Evolutionary conservation across 371 early-diverging fungal genomes (phyloP).

Genomic region (Rhizopus arrhizus): DNA sequence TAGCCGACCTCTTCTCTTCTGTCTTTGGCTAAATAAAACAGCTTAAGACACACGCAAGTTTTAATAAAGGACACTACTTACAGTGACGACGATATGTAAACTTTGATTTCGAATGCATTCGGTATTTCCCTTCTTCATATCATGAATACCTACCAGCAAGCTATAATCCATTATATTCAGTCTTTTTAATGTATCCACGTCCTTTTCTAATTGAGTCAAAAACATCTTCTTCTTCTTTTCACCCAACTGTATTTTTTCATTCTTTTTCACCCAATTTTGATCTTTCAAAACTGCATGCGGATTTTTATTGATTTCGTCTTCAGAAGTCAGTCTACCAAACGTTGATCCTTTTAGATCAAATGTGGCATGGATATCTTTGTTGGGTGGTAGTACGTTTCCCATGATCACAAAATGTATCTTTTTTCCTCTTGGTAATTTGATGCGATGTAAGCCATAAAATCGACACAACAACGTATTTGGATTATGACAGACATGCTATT

Average conservation of each 20-base stretch:
- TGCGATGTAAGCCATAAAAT: conserved; percentile 94
- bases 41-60: background rate
- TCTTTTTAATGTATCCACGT: conserved; percentile 73
- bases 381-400: conserved; percentile 96
- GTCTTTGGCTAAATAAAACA: conserved; percentile 42
- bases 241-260: conserved; percentile 78
- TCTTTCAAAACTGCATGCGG: conserved; percentile 92
- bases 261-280: conserved; percentile 86
- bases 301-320: conserved; percentile 73
- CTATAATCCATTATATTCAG: conserved; percentile 98
- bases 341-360: conserved; percentile 96
- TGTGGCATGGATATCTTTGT: conserved; percentile 93
- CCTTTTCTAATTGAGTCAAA: conserved; percentile 81
- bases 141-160: conserved; percentile 89
- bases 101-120: conserved; percentile 86
- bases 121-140: conserved; percentile 78
- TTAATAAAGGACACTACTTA: background rate
- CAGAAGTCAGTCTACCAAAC: conserved; percentile 79
- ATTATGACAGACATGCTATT: conserved; percentile 81
- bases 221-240: conserved; percentile 76
- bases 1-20: conserved; percentile 26
- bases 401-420: conserved; percentile 98
- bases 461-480: conserved; percentile 94
- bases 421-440: conserved; percentile 87
- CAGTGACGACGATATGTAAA: conserved; percentile 75